Evolutionary conservation across 2,329 filamentous ascomycete species (phyloP).

Genomic region (Hypomyces perniciosus): DNA sequence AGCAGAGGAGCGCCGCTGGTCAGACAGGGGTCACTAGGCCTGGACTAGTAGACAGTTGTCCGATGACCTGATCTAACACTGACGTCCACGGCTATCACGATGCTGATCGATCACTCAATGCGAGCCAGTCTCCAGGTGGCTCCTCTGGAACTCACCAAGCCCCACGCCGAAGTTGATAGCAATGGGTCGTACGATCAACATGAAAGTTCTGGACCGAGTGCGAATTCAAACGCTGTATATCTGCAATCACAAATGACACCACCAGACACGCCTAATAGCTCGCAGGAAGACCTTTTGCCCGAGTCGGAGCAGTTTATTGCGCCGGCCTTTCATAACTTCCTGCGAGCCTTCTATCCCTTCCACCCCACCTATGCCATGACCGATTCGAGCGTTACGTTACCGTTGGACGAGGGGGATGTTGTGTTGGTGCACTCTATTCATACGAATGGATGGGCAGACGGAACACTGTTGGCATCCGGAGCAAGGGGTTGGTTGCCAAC

Average conservation of each 20-base stretch:
- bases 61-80: constrained; percentile 25
- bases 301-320: constrained; percentile 39
- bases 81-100: constrained; percentile 26
- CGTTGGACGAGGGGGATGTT: constrained; percentile 84
- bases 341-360: constrained; percentile 91
- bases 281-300: constrained; percentile 50
- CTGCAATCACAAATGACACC: constrained; percentile 64
- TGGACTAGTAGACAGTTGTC: constrained; percentile 14
- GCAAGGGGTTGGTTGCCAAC: constrained; percentile 93
- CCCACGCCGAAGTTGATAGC: constrained; percentile 20
- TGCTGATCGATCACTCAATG: constrained; percentile 38
- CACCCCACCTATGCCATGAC: constrained; percentile 69
- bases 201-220: constrained; percentile 27
- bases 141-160: constrained; percentile 49
- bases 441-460: constrained; percentile 97
- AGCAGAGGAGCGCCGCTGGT: not conserved
- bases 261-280: constrained; percentile 66
- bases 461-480: constrained; percentile 79
- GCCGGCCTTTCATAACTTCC: constrained; percentile 84
- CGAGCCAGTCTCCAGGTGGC: constrained; percentile 57
- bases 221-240: constrained; percentile 24
- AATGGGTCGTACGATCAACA: constrained; percentile 26
- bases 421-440: constrained; percentile 94
- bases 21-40: not conserved
- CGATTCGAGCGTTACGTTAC: constrained; percentile 83